These are phyloP conservation scores for Pascua sp. DNA, from an alignment of 1,284 basidiomycete species.

Conservation along the genomic window DNA sequence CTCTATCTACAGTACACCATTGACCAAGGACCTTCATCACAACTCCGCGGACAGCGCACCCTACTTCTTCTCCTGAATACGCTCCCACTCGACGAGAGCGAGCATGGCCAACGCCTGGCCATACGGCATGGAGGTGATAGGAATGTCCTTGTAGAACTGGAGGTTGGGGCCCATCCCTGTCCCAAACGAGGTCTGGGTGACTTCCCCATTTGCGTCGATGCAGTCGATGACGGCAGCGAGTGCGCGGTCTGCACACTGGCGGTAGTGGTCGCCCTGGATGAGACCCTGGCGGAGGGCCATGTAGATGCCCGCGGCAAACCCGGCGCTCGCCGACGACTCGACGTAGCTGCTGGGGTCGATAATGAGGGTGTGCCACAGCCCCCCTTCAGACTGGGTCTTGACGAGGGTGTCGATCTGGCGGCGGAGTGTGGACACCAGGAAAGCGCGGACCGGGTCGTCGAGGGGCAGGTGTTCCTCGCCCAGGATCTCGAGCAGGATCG, in stretches of 20 bases:
- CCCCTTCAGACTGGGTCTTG: slow-evolving; percentile 54
- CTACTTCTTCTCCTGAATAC: slow-evolving; percentile 11
- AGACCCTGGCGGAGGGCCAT: slow-evolving; percentile 54
- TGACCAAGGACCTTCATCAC: no score
- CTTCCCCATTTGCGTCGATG: slow-evolving; percentile 57
- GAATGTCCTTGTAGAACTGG: slow-evolving; percentile 59
- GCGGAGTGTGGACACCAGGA: slow-evolving; percentile 54
- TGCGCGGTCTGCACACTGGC: slow-evolving; percentile 53
- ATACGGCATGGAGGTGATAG: slow-evolving; percentile 64
- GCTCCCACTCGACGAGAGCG: slow-evolving; percentile 48
- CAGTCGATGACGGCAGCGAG: slow-evolving; percentile 57
- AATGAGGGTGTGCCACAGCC: slow-evolving; percentile 63
- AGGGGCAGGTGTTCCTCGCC: slow-evolving; percentile 41
- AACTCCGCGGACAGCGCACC: background rate
- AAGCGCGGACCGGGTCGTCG: slow-evolving; percentile 54
- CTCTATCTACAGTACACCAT: no score
- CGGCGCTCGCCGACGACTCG: slow-evolving; percentile 60
- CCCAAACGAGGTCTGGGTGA: slow-evolving; percentile 59
- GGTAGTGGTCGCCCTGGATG: slow-evolving; percentile 53
- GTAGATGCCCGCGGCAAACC: slow-evolving; percentile 62
- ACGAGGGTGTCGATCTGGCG: slow-evolving; percentile 60
- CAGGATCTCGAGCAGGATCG: slow-evolving; percentile 59
- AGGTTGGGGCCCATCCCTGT: slow-evolving; percentile 59
- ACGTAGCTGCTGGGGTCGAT: slow-evolving; percentile 60
- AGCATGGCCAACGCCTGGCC: slow-evolving; percentile 59